phyloP scores from a whole-genome alignment of 164 flowering plant species.

The Tinospora cordifolia region DNA sequence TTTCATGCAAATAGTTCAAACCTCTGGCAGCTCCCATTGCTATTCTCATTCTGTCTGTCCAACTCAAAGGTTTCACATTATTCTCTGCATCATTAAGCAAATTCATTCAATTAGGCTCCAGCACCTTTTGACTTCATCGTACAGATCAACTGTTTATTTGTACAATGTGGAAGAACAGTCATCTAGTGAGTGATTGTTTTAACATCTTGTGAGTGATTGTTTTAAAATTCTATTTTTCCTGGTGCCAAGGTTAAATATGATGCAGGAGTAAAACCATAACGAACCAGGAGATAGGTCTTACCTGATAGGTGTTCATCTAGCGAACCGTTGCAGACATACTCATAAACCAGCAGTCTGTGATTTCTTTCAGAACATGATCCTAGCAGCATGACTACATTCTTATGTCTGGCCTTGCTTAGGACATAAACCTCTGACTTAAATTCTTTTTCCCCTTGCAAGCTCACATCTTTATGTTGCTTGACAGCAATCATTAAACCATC shows the following conservation, averaged over 20 bases:
- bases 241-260: neutral
- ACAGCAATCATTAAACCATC: constrained; percentile 42
- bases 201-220: no score
- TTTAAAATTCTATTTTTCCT: no score
- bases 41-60: constrained; percentile 55
- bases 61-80: constrained; percentile 29
- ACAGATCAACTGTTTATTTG: neutral
- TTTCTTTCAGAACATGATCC: constrained; percentile 54
- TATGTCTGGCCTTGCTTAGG: constrained; percentile 48
- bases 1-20: constrained; percentile 42
- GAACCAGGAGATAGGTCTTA: constrained; percentile 19
- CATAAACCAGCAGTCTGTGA: constrained; percentile 50
- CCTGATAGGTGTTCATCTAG: constrained; percentile 48
- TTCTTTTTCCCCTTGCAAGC: constrained; percentile 54
- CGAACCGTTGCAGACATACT: constrained; percentile 56
- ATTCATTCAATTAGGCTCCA: constrained; percentile 4
- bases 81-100: constrained; percentile 28
- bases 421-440: constrained; percentile 45
- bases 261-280: neutral
- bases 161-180: neutral
- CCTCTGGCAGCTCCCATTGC: constrained; percentile 62
- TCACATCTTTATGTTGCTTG: constrained; percentile 45
- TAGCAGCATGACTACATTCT: constrained; percentile 50
- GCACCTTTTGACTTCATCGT: neutral
- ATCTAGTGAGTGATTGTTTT: neutral